Base-by-base conservation (phyloP, 257 asterid genomes). In the Solanum sparsipilum region DNA sequence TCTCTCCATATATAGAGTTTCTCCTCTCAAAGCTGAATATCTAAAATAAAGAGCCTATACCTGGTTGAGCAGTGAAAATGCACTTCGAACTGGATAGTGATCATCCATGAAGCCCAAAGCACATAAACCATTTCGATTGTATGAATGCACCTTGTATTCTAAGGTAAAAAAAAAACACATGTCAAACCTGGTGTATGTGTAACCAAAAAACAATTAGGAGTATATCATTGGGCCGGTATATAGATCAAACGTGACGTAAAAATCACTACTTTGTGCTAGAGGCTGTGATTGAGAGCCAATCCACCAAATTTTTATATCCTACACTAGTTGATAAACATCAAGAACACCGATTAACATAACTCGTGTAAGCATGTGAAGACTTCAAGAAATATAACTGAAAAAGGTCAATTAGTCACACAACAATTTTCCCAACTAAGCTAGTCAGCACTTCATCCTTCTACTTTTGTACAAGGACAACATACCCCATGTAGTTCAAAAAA, bases 51-150 rank as follows among this genome's bases (percentile, higher is more conserved):
- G 52, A 76, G 38, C 29, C 23, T n/a, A 8, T 90, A 96, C 99
- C 98, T 96, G 93, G 92, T 94, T 96, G 89, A 96, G 94, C 87
- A 96, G 90, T 65, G 98, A 96, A 92, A 96, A 96, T 29, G 98
- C 96, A 91, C 99, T 96, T 76, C 98, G 94, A 87, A 95, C 98
- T 9, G 98, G 99, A 86, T 96, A 96, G 91, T 94, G 94, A 84
- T 95, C 98, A 89, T 96, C 99, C 99, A 94, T 96, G 91, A 94
- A 96, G 46, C 95, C 99, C 96, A 96, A 75, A 1, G 93, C 98
- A 84, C 96, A 93, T 78, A 96, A 87, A 73, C 99, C 99, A 92
- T 96, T 94, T 88, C 88, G 91, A 60, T 95, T 96, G 92, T 94
- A 93, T 9, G 98, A 92, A 89, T 95, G 99, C 74, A 95, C 96